phyloP scores from a whole-genome alignment of 2,329 filamentous ascomycete genomes.

The Sclerotinia nivalis region DNA sequence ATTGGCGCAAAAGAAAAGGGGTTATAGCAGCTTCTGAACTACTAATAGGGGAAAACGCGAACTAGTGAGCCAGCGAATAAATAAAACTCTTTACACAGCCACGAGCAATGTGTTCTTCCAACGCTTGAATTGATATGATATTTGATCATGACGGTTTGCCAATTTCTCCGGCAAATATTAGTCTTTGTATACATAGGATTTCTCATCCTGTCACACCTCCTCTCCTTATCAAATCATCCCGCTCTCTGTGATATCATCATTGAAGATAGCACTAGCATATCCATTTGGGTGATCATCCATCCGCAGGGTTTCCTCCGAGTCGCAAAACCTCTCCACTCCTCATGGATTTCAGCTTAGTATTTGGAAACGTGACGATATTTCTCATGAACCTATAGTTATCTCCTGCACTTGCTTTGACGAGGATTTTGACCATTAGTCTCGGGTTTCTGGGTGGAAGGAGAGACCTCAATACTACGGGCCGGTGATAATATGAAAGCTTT shows the following conservation, averaged over 20 bases:
- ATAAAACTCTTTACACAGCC: no score
- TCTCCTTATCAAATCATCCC: conserved; percentile 80
- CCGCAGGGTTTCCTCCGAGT: conserved; percentile 77
- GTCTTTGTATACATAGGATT: conserved; percentile 70
- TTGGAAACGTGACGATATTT: no score
- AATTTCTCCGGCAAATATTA: conserved; percentile 86
- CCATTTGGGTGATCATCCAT: conserved; percentile 93
- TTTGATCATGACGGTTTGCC: no score
- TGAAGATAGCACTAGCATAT: conserved; percentile 73
- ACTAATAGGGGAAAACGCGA: no score
- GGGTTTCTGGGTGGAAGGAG: no score
- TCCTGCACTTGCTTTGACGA: no score
- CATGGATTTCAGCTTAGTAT: conserved; percentile 55
- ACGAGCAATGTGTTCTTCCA: no score
- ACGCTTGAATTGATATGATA: no score
- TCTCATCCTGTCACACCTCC: conserved; percentile 38
- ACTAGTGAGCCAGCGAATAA: no score
- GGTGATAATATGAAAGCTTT: conserved; percentile 51
- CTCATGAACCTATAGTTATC: no score
- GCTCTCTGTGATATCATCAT: conserved; percentile 93
- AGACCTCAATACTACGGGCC: conserved; percentile 42
- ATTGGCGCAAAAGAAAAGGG: conserved; percentile 47
- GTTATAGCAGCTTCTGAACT: conserved; percentile 45
- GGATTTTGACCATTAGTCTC: no score
- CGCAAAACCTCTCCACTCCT: conserved; percentile 81